Evolutionary conservation across 2,329 filamentous ascomycete species (phyloP).

Genomic region (Xylariaceae sp.): DNA sequence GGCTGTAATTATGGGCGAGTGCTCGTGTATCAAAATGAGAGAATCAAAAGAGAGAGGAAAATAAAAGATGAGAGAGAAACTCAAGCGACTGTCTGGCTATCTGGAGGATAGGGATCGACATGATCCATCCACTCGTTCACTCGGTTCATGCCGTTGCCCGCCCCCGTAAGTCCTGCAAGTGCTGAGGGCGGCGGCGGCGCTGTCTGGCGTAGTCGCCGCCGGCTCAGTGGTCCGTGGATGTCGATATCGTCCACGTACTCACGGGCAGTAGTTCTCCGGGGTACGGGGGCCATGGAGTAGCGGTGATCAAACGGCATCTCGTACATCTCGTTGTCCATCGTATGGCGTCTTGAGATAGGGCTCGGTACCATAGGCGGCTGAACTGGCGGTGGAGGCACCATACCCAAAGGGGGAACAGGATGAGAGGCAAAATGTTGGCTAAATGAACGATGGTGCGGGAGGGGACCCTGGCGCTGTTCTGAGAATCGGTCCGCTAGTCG

Average conservation of each 20-base stretch:
- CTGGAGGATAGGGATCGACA: slow-evolving; percentile 23
- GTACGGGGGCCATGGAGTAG: slow-evolving; percentile 31
- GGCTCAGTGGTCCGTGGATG: slow-evolving; percentile 23
- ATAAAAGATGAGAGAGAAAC: neutral
- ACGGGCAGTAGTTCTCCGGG: slow-evolving; percentile 24
- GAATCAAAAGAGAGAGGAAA: neutral
- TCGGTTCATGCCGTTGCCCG: slow-evolving; percentile 33
- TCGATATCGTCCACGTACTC: slow-evolving; percentile 28
- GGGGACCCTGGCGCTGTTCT: slow-evolving; percentile 37
- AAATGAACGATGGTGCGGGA: slow-evolving; percentile 26
- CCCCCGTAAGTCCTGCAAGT: slow-evolving; percentile 32
- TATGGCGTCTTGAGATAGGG: slow-evolving; percentile 38
- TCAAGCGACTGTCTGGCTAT: slow-evolving; percentile 17
- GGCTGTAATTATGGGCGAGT: too few relatives aligned
- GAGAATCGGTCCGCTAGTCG: slow-evolving; percentile 50
- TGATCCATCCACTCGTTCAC: slow-evolving; percentile 33
- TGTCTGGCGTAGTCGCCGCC: slow-evolving; percentile 25
- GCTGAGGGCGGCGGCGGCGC: slow-evolving; percentile 29
- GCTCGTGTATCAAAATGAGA: neutral
- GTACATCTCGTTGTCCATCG: slow-evolving; percentile 41
- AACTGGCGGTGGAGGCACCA: slow-evolving; percentile 32
- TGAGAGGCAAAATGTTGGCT: slow-evolving; percentile 28
- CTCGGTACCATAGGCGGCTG: slow-evolving; percentile 27
- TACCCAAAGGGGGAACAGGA: slow-evolving; percentile 27
- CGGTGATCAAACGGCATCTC: slow-evolving; percentile 31